These are phyloP conservation scores for Ogataea ramenticola DNA, from an alignment of 805 yeast genomes.

Conservation along the genomic window DNA sequence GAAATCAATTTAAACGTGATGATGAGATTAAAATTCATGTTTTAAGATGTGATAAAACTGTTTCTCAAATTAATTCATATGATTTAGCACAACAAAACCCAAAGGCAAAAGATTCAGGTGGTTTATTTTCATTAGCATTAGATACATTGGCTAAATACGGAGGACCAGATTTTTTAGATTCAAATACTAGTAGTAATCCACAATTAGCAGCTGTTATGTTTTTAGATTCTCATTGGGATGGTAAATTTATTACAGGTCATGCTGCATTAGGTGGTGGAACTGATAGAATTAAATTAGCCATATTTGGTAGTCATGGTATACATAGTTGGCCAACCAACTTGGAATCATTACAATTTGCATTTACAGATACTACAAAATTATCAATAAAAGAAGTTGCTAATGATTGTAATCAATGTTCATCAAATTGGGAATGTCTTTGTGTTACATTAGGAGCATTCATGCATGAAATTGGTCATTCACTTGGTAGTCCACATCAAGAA, in stretches of 20 bases:
- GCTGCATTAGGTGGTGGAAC: slow-evolving; percentile 94
- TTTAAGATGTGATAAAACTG: slow-evolving; percentile 56
- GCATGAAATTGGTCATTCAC: slow-evolving; percentile 90
- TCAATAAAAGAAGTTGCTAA: slow-evolving; percentile 75
- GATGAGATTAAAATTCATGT: slow-evolving; percentile 75
- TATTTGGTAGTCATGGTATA: slow-evolving; percentile 89
- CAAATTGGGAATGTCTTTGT: slow-evolving; percentile 85
- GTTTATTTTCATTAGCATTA: slow-evolving; percentile 68
- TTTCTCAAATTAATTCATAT: slow-evolving; percentile 66
- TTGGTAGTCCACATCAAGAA: slow-evolving; percentile 91
- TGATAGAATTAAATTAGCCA: slow-evolving; percentile 65
- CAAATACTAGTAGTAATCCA: no score
- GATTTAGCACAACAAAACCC: slow-evolving; percentile 83
- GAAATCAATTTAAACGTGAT: slow-evolving; percentile 26
- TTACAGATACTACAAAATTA: slow-evolving; percentile 64
- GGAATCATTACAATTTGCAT: slow-evolving; percentile 60
- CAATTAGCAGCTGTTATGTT: slow-evolving; percentile 86
- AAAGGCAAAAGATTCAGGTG: slow-evolving; percentile 66
- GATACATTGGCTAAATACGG: slow-evolving; percentile 60
- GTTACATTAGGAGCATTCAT: slow-evolving; percentile 88
- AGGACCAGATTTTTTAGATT: slow-evolving; percentile 37
- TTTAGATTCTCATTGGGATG: slow-evolving; percentile 82
- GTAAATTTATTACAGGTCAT: slow-evolving; percentile 64
- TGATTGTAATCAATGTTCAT: slow-evolving; percentile 76
- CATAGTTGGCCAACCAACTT: slow-evolving; percentile 89